A percentile compares a stretch with the other conserved stretches of the same genome.
These are phyloP conservation scores for Platanthera zijinensis DNA, from an alignment of 106 monocot species.

Conservation along the genomic window DNA sequence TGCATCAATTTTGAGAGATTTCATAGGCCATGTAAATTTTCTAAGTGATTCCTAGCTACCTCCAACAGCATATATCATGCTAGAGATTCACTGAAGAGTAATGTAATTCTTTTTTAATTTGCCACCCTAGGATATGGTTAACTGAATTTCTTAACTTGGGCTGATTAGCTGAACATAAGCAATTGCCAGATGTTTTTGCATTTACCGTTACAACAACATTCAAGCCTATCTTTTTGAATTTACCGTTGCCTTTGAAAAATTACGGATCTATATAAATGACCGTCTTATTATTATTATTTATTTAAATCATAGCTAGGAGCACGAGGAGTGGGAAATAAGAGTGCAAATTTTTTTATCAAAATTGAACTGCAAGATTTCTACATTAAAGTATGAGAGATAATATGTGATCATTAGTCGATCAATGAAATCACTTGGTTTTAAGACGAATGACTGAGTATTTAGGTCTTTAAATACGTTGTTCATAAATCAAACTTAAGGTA, in stretches of 20 bases:
- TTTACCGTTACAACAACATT: not conserved
- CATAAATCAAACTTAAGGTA: not conserved
- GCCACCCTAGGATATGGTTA: not conserved
- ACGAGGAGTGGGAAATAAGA: not conserved
- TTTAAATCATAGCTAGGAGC: constrained; percentile 1
- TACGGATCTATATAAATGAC: not conserved
- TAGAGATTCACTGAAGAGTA: not conserved
- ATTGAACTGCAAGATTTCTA: not conserved
- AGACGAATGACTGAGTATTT: not conserved
- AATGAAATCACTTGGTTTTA: not conserved
- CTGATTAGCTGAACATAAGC: not conserved
- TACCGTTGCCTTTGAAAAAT: not conserved
- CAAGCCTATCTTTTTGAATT: not conserved
- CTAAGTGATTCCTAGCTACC: too few relatives aligned
- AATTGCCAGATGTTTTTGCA: not conserved
- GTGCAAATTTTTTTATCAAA: not conserved
- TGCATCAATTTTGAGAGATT: too few relatives aligned
- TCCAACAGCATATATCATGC: not conserved
- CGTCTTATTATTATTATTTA: not conserved
- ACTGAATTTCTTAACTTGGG: not conserved
- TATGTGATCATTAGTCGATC: not conserved
- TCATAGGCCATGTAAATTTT: too few relatives aligned
- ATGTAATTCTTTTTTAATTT: not conserved
- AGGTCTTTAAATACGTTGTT: not conserved
- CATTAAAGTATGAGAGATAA: not conserved